Evolutionary conservation across 441 rosid genomes (phyloP).

Genomic region (Euphorbia schlechtendalii): DNA sequence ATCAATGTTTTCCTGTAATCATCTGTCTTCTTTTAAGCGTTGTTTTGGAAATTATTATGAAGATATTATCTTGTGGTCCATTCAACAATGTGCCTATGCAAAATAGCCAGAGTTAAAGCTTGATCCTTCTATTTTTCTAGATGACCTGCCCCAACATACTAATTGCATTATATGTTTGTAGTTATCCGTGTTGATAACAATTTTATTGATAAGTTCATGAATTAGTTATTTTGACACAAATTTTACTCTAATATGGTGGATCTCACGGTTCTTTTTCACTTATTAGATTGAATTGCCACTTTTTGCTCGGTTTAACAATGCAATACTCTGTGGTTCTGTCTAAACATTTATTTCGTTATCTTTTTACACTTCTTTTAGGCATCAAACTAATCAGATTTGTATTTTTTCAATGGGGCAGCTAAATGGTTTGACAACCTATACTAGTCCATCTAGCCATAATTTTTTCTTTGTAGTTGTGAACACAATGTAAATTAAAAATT

Average conservation of each 20-base stretch:
- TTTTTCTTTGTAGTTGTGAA: conserved; percentile 1
- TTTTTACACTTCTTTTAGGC: background rate
- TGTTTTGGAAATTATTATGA: conserved; percentile 1
- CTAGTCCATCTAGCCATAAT: conserved; percentile 1
- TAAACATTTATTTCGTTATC: background rate
- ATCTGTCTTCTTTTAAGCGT: background rate
- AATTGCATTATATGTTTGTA: background rate
- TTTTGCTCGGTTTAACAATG: background rate
- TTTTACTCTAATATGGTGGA: too few species aligned
- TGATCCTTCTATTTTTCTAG: background rate
- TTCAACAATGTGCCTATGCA: background rate
- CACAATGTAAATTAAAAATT: background rate
- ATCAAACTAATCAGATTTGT: background rate
- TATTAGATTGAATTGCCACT: conserved; percentile 5
- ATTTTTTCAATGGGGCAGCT: background rate
- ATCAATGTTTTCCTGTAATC: too few species aligned
- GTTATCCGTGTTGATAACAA: background rate
- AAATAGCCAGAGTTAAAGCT: background rate
- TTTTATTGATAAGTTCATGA: too few species aligned
- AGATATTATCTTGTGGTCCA: background rate
- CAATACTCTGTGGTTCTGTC: background rate
- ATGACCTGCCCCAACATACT: background rate
- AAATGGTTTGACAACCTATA: background rate
- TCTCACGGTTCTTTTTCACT: too few species aligned
- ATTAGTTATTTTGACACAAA: too few species aligned